Conservation (phyloP, 176 grass and related monocot genomes). For the Eleusine coracana region DNA sequence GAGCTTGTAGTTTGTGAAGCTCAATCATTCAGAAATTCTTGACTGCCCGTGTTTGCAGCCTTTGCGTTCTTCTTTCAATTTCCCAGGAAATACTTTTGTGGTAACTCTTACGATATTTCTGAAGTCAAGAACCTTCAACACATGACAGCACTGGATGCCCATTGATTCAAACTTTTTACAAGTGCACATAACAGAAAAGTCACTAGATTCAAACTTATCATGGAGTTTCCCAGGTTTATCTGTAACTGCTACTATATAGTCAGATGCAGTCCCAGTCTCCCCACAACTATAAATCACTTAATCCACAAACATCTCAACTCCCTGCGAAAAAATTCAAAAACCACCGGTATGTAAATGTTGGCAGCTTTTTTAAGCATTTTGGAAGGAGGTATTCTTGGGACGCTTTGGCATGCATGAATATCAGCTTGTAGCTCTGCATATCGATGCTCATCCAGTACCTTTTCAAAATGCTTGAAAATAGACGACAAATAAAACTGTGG, state of each 20-base stretch:
- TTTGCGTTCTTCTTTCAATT: slow-evolving; percentile 85
- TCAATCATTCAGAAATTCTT: slow-evolving; percentile 48
- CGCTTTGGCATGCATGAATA: slow-evolving; percentile 90
- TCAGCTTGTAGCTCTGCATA: slow-evolving; percentile 94
- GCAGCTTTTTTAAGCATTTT: slow-evolving; percentile 87
- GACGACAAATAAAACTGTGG: slow-evolving; percentile 70
- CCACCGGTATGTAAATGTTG: slow-evolving; percentile 74
- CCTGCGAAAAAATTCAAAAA: slow-evolving; percentile 81
- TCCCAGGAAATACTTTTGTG: slow-evolving; percentile 71
- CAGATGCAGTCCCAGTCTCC: slow-evolving; percentile 45
- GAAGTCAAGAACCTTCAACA: slow-evolving; percentile 91
- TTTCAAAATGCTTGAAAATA: slow-evolving; percentile 86
- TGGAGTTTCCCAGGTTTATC: slow-evolving; percentile 71
- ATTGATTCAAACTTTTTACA: slow-evolving; percentile 91
- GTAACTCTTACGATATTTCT: slow-evolving; percentile 95
- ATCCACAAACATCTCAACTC: slow-evolving; percentile 97
- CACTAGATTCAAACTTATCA: slow-evolving; percentile 75
- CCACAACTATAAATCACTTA: slow-evolving; percentile 83
- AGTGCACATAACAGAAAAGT: slow-evolving; percentile 70
- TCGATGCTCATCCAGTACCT: slow-evolving; percentile 70
- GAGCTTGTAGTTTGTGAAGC: slow-evolving; percentile 38
- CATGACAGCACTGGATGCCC: slow-evolving; percentile 87
- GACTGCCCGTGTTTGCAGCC: slow-evolving; percentile 43
- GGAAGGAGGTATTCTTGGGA: slow-evolving; percentile 87
- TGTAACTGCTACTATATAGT: slow-evolving; percentile 78